Conservation (phyloP, 2,329 filamentous ascomycete genomes). For the Ceratocystiopsis sp. region DNA sequence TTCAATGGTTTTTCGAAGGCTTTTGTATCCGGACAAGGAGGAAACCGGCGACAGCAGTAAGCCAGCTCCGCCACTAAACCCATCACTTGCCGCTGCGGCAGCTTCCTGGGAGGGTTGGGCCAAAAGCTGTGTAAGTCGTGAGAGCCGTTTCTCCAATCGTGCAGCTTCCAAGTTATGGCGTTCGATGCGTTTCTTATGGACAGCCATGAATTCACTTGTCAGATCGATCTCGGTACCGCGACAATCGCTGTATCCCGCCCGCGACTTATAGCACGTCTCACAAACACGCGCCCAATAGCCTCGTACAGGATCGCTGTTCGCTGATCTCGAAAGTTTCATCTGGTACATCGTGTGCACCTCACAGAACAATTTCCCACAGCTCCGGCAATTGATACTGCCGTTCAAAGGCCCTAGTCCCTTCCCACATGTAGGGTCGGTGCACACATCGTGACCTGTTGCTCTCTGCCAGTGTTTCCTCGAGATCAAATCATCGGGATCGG, state of each 20-base stretch:
- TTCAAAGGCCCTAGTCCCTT: conserved; percentile 62
- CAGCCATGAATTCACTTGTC: conserved; percentile 48
- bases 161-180: conserved; percentile 77
- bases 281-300: conserved; percentile 92
- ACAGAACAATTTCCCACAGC: conserved; percentile 86
- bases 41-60: conserved; percentile 40
- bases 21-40: conserved; percentile 49
- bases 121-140: conserved; percentile 72
- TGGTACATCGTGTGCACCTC: conserved; percentile 99
- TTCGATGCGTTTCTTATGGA: conserved; percentile 65
- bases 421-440: conserved; percentile 75
- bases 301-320: conserved; percentile 73
- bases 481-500: conserved; percentile 79
- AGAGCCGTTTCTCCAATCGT: conserved; percentile 77
- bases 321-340: conserved; percentile 87
- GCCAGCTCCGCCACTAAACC: conserved; percentile 17
- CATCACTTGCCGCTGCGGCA: background rate
- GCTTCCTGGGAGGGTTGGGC: conserved; percentile 39
- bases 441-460: conserved; percentile 54
- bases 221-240: conserved; percentile 55
- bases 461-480: conserved; percentile 81
- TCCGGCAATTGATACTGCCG: conserved; percentile 80
- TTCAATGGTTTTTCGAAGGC: conserved; percentile 64
- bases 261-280: conserved; percentile 97
- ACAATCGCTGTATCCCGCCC: conserved; percentile 89